Percentiles rank a stretch among this genome's conserved stretches.
Conservation (phyloP, 1,284 basidiomycete species). For the Wallemia hederae region DNA sequence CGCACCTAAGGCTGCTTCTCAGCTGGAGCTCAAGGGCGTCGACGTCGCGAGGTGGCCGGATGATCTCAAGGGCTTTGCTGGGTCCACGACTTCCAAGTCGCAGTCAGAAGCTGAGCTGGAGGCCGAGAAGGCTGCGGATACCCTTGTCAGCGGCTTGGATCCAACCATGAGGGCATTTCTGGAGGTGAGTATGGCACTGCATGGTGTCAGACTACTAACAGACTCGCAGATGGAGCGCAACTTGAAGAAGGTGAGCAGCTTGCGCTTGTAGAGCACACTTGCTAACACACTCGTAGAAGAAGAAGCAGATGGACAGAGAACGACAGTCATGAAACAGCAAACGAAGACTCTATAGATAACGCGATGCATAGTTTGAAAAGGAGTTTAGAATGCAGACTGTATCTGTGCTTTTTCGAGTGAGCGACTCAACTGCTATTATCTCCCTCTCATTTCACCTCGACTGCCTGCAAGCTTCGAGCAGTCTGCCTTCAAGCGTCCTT, state of each 20-base stretch:
- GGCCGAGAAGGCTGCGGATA: background rate
- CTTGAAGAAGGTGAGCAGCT: background rate
- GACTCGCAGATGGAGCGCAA: background rate
- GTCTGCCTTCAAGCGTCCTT: too few relatives aligned
- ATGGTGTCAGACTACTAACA: background rate
- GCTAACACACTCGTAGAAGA: background rate
- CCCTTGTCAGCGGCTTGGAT: background rate
- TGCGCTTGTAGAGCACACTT: background rate
- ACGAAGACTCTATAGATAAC: background rate
- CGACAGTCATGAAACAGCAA: background rate
- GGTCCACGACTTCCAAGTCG: background rate
- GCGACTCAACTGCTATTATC: too few relatives aligned
- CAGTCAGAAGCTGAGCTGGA: background rate
- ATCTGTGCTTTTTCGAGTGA: too few relatives aligned
- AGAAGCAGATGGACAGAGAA: background rate
- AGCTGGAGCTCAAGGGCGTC: background rate
- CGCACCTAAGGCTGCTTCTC: background rate
- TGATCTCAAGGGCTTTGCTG: background rate
- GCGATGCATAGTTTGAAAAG: too few relatives aligned
- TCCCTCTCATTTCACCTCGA: too few relatives aligned
- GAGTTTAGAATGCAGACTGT: too few relatives aligned
- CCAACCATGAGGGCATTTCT: conserved; percentile 3
- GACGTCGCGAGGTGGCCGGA: background rate
- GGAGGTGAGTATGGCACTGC: conserved; percentile 1
- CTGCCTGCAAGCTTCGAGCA: too few relatives aligned